Evolutionary conservation across 116 monocot species (phyloP).

Genomic region (Papilionanthe hybrid): DNA sequence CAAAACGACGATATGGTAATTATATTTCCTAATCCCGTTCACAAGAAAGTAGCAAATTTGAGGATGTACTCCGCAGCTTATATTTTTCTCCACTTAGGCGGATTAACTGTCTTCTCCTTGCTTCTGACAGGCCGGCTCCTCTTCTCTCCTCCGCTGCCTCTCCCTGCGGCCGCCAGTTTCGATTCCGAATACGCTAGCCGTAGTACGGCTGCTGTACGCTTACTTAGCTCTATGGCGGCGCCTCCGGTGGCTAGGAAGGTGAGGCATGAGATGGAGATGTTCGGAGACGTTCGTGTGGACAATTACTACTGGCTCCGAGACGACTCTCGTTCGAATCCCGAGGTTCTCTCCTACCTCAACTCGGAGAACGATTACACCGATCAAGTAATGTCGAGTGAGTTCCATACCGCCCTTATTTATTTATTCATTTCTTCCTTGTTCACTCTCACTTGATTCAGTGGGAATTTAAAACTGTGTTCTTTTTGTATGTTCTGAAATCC

Average conservation of each 20-base stretch:
- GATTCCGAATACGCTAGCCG: neutral
- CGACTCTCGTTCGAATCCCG: slow-evolving; percentile 69
- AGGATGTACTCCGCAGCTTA: too few species aligned
- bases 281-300: slow-evolving; percentile 88
- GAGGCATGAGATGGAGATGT: slow-evolving; percentile 70
- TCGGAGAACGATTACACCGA: slow-evolving; percentile 78
- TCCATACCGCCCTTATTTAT: too few species aligned
- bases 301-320: slow-evolving; percentile 98
- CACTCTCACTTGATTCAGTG: slow-evolving; percentile 18
- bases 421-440: neutral
- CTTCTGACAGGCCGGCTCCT: neutral
- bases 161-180: neutral
- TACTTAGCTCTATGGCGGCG: slow-evolving; percentile 13
- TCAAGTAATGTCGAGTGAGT: slow-evolving; percentile 66
- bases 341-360: slow-evolving; percentile 60
- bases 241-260: slow-evolving; percentile 91
- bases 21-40: too few species aligned
- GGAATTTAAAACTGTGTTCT: neutral
- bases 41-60: too few species aligned
- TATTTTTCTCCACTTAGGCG: neutral
- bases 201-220: neutral
- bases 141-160: neutral
- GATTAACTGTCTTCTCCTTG: neutral
- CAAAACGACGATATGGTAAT: too few species aligned
- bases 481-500: neutral